Base-by-base conservation (phyloP, 208 protist genomes). In the Trypanosoma mega region DNA sequence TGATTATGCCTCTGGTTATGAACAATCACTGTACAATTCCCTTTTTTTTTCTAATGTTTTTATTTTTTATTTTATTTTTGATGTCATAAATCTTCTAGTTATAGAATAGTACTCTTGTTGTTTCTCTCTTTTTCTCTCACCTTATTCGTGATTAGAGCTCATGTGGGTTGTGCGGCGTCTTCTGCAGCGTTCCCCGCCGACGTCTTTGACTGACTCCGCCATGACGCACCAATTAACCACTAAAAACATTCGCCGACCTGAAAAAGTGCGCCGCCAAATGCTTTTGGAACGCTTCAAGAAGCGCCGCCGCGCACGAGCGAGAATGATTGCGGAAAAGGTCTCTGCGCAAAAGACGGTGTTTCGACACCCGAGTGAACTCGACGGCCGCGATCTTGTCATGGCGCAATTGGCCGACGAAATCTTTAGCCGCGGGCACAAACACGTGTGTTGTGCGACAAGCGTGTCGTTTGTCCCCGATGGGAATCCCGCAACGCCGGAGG, bases 321-420 rank as follows among this genome's bases (percentile, higher is more conserved):
- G 68, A 21, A 63, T 84, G 46, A 74, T 90, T 34, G 58, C 68
- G 1, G 77, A 62, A 9, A 90, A 87, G 45, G 70, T 66, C 30
- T 74, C 63, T 7, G 53, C 90, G 8, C 59, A 76, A 30, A 65
- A 66, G 34, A 44, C 81, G 0, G 44, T 80, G 2, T 63, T 63
- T 37, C 23, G 36, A 1, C 39, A 70, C 5, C 56, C 52, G 11
- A 72, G 66, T 26, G 34, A 39, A 12, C 72, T 76, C 9, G 82
- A 76, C 45, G 85, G 76, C n/a, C 78, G 89, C 3, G 85, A 95
- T 63, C 44, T 92, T 12, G 45, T 91, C 12, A 69, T 92, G 56
- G 80, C 78, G 0, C 82, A 92, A 46, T 56, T 95, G 3, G 83
- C 89, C 0, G 82, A 95, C 66, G 78, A 87, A 43, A 90, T 95